Conservation (phyloP, 208 protist species). For the Blastocrithidia nonstop region DNA sequence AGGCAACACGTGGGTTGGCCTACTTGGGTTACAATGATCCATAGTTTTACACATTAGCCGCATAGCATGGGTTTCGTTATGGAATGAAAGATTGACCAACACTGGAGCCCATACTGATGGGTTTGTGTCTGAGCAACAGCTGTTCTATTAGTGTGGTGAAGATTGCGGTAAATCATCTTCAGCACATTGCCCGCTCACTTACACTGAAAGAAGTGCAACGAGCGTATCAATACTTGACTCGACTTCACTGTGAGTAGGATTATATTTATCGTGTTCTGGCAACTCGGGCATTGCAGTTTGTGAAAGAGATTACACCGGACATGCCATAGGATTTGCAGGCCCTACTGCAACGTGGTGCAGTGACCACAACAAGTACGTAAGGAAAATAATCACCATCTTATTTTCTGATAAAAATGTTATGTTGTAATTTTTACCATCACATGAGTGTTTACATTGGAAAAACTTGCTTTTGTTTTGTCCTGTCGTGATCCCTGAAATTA, state of each 20-base stretch:
- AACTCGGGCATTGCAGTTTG: slow-evolving; percentile 62
- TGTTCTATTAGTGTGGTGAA: slow-evolving; percentile 24
- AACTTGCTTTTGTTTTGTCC: no score
- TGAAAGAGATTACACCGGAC: slow-evolving; percentile 81
- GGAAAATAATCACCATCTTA: no score
- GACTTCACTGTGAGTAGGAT: slow-evolving; percentile 70
- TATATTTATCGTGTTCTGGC: slow-evolving; percentile 64
- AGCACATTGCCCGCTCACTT: slow-evolving; percentile 55
- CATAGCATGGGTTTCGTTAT: slow-evolving; percentile 43
- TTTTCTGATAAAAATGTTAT: no score
- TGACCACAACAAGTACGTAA: no score
- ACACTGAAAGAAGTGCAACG: slow-evolving; percentile 57
- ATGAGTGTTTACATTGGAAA: not conserved
- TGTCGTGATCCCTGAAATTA: no score
- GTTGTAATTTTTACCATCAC: not conserved
- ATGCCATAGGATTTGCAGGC: slow-evolving; percentile 72
- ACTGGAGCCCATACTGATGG: slow-evolving; percentile 66
- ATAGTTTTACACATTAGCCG: slow-evolving; percentile 57
- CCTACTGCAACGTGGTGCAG: slow-evolving; percentile 57
- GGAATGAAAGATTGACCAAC: slow-evolving; percentile 61
- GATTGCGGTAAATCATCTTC: slow-evolving; percentile 39
- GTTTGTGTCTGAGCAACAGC: slow-evolving; percentile 29
- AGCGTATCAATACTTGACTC: slow-evolving; percentile 65
- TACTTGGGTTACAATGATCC: slow-evolving; percentile 57
- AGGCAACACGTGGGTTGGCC: slow-evolving; percentile 38